A percentile compares a stretch with the other conserved stretches of the same genome.
These are phyloP conservation scores for Epithele typhae DNA, from an alignment of 768 basidiomycete genomes.

Conservation along the genomic window DNA sequence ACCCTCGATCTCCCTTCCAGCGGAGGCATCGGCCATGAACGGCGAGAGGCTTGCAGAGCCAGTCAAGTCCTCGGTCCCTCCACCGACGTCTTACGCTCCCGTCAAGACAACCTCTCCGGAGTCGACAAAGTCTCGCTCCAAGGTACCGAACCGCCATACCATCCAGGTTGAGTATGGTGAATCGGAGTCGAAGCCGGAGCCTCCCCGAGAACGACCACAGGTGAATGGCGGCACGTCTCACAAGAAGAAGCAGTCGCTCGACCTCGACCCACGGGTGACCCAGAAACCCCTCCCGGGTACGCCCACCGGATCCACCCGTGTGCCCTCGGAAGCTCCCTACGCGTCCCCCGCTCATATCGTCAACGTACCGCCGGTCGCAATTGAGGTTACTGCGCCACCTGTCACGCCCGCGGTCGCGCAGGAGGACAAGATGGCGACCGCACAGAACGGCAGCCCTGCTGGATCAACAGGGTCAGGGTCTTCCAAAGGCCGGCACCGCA, in stretches of 20 bases:
- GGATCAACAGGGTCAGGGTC: slow-evolving; percentile 21
- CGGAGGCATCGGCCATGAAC: neutral
- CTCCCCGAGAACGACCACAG: slow-evolving; percentile 8
- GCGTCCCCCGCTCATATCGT: slow-evolving; percentile 5
- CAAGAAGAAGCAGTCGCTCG: slow-evolving; percentile 18
- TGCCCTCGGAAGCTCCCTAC: slow-evolving; percentile 10
- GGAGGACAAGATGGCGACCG: slow-evolving; percentile 19
- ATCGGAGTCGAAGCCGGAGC: slow-evolving; percentile 28
- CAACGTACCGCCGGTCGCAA: slow-evolving; percentile 25
- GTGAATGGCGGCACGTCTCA: slow-evolving; percentile 5
- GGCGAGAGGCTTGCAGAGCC: slow-evolving; percentile 9
- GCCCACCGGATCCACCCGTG: slow-evolving; percentile 10
- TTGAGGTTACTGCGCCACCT: slow-evolving; percentile 31
- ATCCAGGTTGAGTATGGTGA: slow-evolving; percentile 96
- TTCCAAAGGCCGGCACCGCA: slow-evolving; percentile 49
- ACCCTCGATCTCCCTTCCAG: slow-evolving; percentile 17
- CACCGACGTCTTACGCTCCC: slow-evolving; percentile 21
- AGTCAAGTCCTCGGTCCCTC: slow-evolving; percentile 6
- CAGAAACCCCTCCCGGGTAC: slow-evolving; percentile 30
- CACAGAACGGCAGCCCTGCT: slow-evolving; percentile 13
- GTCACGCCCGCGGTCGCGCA: slow-evolving; percentile 16
- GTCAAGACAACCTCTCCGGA: slow-evolving; percentile 40
- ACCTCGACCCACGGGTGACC: slow-evolving; percentile 6
- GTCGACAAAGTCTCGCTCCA: slow-evolving; percentile 44
- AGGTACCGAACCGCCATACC: slow-evolving; percentile 74